Evolutionary conservation across 176 grass and related monocot genomes (phyloP).

Genomic region (Chrysopogon serrulatus): DNA sequence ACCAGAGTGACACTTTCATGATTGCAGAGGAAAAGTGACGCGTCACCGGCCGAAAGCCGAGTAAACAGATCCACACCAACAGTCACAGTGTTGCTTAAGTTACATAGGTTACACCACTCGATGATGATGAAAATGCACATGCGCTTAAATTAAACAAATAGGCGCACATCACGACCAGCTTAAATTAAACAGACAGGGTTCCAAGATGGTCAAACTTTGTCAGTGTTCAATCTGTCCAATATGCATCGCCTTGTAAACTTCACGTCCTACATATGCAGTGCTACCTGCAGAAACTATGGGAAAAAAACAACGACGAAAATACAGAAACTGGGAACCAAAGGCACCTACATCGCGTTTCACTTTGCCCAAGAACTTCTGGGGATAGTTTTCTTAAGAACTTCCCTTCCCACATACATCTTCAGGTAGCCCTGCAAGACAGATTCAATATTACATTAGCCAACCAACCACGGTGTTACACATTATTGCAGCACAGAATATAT

Average conservation of each 20-base stretch:
- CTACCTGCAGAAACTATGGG: not conserved
- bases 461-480: not conserved
- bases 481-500: not conserved
- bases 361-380: not conserved
- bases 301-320: not conserved
- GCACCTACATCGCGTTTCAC: constrained; percentile 1
- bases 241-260: too few relatives aligned
- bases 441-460: not conserved
- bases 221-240: not conserved
- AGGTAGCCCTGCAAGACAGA: constrained; percentile 32
- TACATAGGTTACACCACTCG: not conserved
- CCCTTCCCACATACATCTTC: constrained; percentile 27
- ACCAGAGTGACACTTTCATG: not conserved
- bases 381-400: constrained; percentile 20
- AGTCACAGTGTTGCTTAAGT: too few relatives aligned
- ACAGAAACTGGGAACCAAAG: not conserved
- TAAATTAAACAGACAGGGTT: too few relatives aligned
- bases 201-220: not conserved
- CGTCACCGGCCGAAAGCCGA: not conserved
- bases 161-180: not conserved
- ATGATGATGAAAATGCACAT: too few relatives aligned
- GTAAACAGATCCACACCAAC: not conserved
- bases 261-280: not conserved
- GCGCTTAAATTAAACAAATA: not conserved
- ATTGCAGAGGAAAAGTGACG: not conserved